phyloP scores from a whole-genome alignment of 2,329 filamentous ascomycete genomes.

The Ascochyta clinopodiicola region DNA sequence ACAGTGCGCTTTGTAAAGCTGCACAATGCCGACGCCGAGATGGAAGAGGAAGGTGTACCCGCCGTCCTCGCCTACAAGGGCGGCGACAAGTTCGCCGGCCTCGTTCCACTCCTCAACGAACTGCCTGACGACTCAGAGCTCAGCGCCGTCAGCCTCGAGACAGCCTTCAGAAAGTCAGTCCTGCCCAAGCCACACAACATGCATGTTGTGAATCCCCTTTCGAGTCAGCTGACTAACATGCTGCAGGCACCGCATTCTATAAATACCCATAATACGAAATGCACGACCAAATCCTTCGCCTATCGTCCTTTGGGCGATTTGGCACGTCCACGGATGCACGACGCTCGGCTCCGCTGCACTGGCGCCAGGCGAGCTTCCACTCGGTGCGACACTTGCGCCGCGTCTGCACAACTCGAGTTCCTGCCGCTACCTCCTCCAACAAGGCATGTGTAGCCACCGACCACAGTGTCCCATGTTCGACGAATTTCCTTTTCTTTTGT shows the following conservation, averaged over 20 bases:
- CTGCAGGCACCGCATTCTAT: conserved; percentile 40
- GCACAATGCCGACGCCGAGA: conserved; percentile 90
- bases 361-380: conserved; percentile 5
- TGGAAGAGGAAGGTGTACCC: conserved; percentile 86
- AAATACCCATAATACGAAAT: conserved; percentile 5
- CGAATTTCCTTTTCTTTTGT: conserved; percentile 8
- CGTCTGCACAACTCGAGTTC: conserved; percentile 5
- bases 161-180: conserved; percentile 58
- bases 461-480: neutral
- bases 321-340: conserved; percentile 2
- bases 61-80: conserved; percentile 88
- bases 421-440: neutral
- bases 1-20: conserved; percentile 88
- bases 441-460: neutral
- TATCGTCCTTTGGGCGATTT: neutral
- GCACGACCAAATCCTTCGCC: neutral
- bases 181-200: neutral
- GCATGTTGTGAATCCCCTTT: conserved; percentile 12
- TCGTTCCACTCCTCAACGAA: conserved; percentile 86
- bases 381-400: neutral
- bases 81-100: conserved; percentile 87
- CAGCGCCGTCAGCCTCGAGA: conserved; percentile 62
- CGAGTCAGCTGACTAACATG: conserved; percentile 32
- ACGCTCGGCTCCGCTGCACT: conserved; percentile 6
- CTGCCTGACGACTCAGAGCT: conserved; percentile 69